Percentiles rank a stretch among this genome's conserved stretches.
Evolutionary conservation across 1,284 basidiomycete species (phyloP).

Genomic region (Moniliophthora roreri): DNA sequence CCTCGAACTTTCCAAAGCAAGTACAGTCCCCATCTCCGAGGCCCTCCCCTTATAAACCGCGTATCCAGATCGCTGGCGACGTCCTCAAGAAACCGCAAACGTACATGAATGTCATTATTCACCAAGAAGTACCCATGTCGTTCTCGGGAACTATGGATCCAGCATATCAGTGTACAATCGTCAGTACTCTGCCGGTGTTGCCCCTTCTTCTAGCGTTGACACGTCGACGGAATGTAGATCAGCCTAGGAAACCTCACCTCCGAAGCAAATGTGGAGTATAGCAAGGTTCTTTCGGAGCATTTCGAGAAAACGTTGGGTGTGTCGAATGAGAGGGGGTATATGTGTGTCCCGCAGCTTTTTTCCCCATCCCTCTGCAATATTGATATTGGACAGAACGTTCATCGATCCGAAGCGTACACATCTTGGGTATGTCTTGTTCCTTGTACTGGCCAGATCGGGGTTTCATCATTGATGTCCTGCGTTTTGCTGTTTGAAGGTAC

Average conservation of each 20-base stretch:
- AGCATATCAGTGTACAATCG: slow-evolving; percentile 55
- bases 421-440: slow-evolving; percentile 45
- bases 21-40: slow-evolving; percentile 10
- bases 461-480: not conserved
- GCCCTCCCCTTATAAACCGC: not conserved
- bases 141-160: slow-evolving; percentile 65
- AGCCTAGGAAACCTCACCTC: slow-evolving; percentile 57
- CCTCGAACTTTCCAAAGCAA: slow-evolving; percentile 61
- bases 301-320: slow-evolving; percentile 53
- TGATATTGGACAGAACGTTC: slow-evolving; percentile 40
- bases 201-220: slow-evolving; percentile 1
- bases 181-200: slow-evolving; percentile 30
- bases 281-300: slow-evolving; percentile 52
- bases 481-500: slow-evolving; percentile 27
- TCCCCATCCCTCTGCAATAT: not conserved
- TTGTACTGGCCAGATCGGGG: not conserved
- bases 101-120: slow-evolving; percentile 51
- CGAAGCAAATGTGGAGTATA: slow-evolving; percentile 49
- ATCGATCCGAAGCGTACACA: slow-evolving; percentile 55
- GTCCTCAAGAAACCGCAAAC: slow-evolving; percentile 53
- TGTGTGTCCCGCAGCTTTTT: slow-evolving; percentile 30
- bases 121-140: slow-evolving; percentile 55
- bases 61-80: slow-evolving; percentile 43
- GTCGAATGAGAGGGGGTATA: slow-evolving; percentile 54
- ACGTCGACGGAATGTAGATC: slow-evolving; percentile 33